phyloP scores from a whole-genome alignment of 805 yeast genomes.

The Wickerhamia fluorescens region DNA sequence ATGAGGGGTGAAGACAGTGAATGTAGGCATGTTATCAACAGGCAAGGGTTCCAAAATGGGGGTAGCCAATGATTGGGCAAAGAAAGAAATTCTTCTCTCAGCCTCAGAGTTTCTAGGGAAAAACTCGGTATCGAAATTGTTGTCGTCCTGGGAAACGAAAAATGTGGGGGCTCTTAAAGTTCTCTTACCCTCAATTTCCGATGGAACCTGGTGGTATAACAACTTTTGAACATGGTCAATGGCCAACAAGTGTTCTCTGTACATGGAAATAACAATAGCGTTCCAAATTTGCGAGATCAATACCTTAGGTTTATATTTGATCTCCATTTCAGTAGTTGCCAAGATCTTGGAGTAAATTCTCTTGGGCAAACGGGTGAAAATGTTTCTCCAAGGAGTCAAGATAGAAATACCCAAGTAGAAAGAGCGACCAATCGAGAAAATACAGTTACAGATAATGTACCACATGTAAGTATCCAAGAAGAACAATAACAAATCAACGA shows the following conservation, averaged over 20 bases:
- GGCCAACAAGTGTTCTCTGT: constrained; percentile 96
- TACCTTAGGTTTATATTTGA: constrained; percentile 97
- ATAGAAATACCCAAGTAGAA: constrained; percentile 98
- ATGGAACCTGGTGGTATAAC: constrained; percentile 96
- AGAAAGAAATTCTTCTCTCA: constrained; percentile 98
- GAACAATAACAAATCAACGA: constrained; percentile 89
- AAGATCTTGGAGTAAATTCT: constrained; percentile 96
- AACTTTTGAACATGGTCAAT: constrained; percentile 98
- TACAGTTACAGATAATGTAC: constrained; percentile 93
- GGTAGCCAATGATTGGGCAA: constrained; percentile 97
- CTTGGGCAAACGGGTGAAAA: constrained; percentile 95
- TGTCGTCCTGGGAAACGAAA: constrained; percentile 96
- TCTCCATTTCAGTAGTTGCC: constrained; percentile 99
- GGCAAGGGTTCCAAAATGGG: constrained; percentile 99
- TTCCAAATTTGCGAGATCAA: constrained; percentile 98
- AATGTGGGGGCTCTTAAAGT: constrained; percentile 98
- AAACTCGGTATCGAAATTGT: constrained; percentile 89
- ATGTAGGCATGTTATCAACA: constrained; percentile 99
- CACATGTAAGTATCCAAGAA: constrained; percentile 98
- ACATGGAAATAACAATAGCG: constrained; percentile 98
- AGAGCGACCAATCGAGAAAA: constrained; percentile 95
- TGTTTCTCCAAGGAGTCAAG: constrained; percentile 99
- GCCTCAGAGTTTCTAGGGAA: constrained; percentile 98
- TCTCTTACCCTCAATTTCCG: constrained; percentile 96
- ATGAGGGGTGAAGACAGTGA: constrained; percentile 94